These are phyloP conservation scores for Austroboletus olivaceoglutinosus DNA, from an alignment of 1,284 basidiomycete genomes.

Conservation along the genomic window DNA sequence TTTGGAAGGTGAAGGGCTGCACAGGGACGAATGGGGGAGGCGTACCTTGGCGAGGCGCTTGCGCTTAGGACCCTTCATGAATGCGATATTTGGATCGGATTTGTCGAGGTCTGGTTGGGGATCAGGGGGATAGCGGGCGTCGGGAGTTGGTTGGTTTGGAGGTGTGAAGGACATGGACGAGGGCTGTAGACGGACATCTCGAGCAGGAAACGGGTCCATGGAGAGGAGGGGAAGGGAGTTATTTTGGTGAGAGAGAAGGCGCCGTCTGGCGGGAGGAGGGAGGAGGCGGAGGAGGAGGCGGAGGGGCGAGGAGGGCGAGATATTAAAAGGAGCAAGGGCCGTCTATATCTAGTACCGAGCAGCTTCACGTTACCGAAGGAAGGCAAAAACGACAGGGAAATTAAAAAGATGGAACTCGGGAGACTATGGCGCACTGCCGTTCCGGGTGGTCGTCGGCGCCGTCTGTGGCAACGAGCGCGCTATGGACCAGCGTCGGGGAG, in stretches of 20 bases:
- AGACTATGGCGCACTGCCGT: background rate
- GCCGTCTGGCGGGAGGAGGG: background rate
- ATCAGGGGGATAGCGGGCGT: slow-evolving; percentile 23
- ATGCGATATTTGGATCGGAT: slow-evolving; percentile 31
- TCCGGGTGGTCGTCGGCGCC: slow-evolving; percentile 1
- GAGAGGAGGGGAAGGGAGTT: background rate
- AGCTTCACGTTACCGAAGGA: slow-evolving; percentile 27
- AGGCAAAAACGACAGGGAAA: slow-evolving; percentile 17
- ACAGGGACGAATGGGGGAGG: slow-evolving; percentile 4
- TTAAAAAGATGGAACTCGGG: slow-evolving; percentile 12
- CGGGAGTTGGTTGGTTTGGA: slow-evolving; percentile 20
- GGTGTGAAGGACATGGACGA: slow-evolving; percentile 24
- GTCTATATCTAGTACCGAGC: slow-evolving; percentile 28
- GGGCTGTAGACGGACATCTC: slow-evolving; percentile 13
- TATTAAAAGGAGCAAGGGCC: slow-evolving; percentile 36
- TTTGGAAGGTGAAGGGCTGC: slow-evolving; percentile 8
- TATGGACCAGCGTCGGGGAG: background rate
- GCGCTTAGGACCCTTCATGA: slow-evolving; percentile 60
- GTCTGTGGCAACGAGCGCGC: slow-evolving; percentile 13
- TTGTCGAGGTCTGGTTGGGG: slow-evolving; percentile 21
- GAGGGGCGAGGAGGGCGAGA: background rate
- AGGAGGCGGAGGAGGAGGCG: slow-evolving; percentile 1
- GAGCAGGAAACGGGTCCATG: slow-evolving; percentile 26
- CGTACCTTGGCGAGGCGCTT: slow-evolving; percentile 68
- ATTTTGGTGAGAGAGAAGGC: background rate